Evolutionary conservation across 768 basidiomycete genomes (phyloP), one percentile per base, ranked within the genome.

Genomic region (Candolleomyces aberdarensis): DNA sequence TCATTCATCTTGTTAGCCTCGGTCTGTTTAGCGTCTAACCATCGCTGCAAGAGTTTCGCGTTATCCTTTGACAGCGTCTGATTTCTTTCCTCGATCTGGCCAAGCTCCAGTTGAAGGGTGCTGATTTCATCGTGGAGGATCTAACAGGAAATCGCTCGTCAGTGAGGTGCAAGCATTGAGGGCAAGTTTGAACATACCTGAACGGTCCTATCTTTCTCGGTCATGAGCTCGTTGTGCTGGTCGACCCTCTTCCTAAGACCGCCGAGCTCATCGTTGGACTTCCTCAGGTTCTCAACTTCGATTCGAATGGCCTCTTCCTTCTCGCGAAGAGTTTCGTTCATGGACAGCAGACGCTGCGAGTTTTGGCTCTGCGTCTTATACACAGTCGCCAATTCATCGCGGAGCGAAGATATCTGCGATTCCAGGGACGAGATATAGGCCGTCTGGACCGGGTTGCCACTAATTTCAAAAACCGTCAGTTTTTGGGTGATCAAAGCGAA

Each of bases 311-410:
- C 71, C 65, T 98, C 96, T 69, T 98, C 96, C 73, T 94, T 90
- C 73, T 96, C 95, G 54, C 94, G 87, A 8, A 98, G 80, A 1
- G 93, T 94, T 74, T 99, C 97, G 62, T 93, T 96, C 88, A 99
- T 94, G 3, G 91, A 84, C 14, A 99, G 80, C 8, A 96, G 83
- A 43, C 94, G 85, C 71, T 97, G 96, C 0, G 95, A 92, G 72
- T 97, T 96, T 75, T 96, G 94, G 4, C 93, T 92, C 64, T 98
- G 96, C 0, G 94, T 92, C 74, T 96, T 96, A 80, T 98, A 99
- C 1, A 96, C 87, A 9, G 91, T 92, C 3, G 96, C 93, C 54
- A 98, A 82, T 72, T 98, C 96, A 66, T 92, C 91, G 39, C 96
- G 88, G 53, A 97, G 79, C 11, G 91, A 88, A 2, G 94, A 93